Evolutionary conservation across 169 alveolate species (phyloP).

Genomic region (Plasmodium blacklocki): DNA sequence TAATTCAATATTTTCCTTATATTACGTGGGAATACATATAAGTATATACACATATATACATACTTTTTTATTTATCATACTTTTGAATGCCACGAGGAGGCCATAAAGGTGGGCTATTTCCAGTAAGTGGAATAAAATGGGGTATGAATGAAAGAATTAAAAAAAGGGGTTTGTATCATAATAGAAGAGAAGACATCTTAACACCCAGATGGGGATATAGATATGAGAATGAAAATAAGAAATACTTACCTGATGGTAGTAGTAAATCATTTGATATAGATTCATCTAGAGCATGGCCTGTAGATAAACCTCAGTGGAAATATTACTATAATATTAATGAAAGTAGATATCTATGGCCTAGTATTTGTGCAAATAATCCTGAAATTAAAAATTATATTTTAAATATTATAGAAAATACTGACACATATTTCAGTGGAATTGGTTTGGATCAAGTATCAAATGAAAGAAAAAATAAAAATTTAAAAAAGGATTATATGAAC

Average conservation of each 20-base stretch:
- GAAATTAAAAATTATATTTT: constrained; percentile 79
- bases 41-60: too few relatives aligned
- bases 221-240: constrained; percentile 71
- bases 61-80: background rate
- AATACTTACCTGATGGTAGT: constrained; percentile 79
- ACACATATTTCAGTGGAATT: constrained; percentile 80
- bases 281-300: constrained; percentile 82
- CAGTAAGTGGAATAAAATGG: constrained; percentile 83
- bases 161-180: constrained; percentile 85
- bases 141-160: constrained; percentile 81
- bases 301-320: constrained; percentile 74
- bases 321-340: constrained; percentile 80
- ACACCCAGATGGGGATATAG: constrained; percentile 87
- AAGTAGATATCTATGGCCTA: constrained; percentile 82
- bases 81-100: constrained; percentile 73
- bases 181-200: constrained; percentile 83
- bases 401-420: constrained; percentile 80
- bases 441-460: constrained; percentile 76
- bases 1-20: too few relatives aligned
- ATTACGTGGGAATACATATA: too few relatives aligned
- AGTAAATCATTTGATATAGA: constrained; percentile 79
- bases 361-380: constrained; percentile 78
- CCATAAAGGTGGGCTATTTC: constrained; percentile 77
- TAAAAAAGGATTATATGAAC: constrained; percentile 23
- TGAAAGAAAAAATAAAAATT: constrained; percentile 43